Evolutionary conservation across 2,329 filamentous ascomycete species (phyloP).

Genomic region (Pestalotiopsis fici): DNA sequence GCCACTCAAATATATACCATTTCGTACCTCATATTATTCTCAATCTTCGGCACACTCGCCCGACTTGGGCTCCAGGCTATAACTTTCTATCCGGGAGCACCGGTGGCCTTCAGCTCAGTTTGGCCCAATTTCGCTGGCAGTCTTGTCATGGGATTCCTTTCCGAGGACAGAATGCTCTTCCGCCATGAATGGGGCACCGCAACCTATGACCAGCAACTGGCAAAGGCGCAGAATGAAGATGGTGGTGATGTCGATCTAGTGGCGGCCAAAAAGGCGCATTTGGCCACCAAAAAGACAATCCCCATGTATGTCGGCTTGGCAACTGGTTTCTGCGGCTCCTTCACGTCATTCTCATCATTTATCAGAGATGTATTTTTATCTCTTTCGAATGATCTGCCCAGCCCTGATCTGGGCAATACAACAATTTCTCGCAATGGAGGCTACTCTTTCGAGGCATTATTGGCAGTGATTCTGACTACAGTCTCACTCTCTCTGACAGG

Average conservation of each 20-base stretch:
- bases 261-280: constrained; percentile 57
- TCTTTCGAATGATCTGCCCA: constrained; percentile 70
- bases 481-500: constrained; percentile 70
- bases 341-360: constrained; percentile 88
- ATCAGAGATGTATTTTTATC: constrained; percentile 80
- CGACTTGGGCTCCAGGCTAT: constrained; percentile 78
- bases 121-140: constrained; percentile 90
- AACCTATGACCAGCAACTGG: constrained; percentile 35
- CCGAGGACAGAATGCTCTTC: constrained; percentile 78
- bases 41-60: constrained; percentile 81
- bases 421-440: constrained; percentile 64
- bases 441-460: constrained; percentile 79
- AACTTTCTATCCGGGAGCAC: constrained; percentile 77
- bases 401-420: constrained; percentile 41
- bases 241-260: constrained; percentile 36
- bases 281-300: constrained; percentile 77
- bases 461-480: constrained; percentile 75
- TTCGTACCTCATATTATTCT: constrained; percentile 83
- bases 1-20: constrained; percentile 68
- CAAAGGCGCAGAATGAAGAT: constrained; percentile 40
- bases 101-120: constrained; percentile 71
- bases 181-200: constrained; percentile 62
- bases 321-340: constrained; percentile 86
- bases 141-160: constrained; percentile 81
- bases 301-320: constrained; percentile 85